phyloP scores from a whole-genome alignment of 2,329 filamentous ascomycete species.

The Lachnellula subtilissima region DNA sequence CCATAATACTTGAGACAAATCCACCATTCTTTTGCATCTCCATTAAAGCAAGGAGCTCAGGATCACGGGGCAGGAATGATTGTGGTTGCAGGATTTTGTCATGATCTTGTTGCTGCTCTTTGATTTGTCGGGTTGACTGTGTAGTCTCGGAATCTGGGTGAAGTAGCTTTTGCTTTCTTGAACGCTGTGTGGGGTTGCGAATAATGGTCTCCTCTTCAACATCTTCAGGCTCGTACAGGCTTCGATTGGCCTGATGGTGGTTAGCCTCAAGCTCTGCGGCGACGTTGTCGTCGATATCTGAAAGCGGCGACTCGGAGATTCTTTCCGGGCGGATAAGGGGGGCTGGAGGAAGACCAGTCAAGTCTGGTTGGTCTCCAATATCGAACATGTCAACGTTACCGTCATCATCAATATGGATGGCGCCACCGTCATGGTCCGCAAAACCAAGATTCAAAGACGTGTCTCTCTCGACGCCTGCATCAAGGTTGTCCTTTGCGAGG shows the following conservation, averaged over 20 bases:
- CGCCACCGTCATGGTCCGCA: slow-evolving; percentile 41
- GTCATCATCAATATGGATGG: slow-evolving; percentile 58
- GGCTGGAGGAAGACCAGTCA: slow-evolving; percentile 43
- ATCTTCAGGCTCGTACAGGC: slow-evolving; percentile 53
- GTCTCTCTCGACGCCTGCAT: slow-evolving; percentile 46
- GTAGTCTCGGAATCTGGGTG: slow-evolving; percentile 74
- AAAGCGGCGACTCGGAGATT: slow-evolving; percentile 66
- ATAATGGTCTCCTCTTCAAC: slow-evolving; percentile 54
- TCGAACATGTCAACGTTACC: slow-evolving; percentile 61
- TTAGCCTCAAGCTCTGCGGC: slow-evolving; percentile 56
- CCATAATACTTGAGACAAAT: slow-evolving; percentile 83
- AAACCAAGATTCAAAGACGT: slow-evolving; percentile 50
- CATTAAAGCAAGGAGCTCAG: slow-evolving; percentile 79
- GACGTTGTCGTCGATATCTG: slow-evolving; percentile 61
- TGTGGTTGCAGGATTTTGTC: slow-evolving; percentile 80
- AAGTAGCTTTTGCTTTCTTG: slow-evolving; percentile 76
- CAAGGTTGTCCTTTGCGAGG: slow-evolving; percentile 50
- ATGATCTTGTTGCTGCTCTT: slow-evolving; percentile 78
- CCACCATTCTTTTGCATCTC: slow-evolving; percentile 88
- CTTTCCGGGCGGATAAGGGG: slow-evolving; percentile 50
- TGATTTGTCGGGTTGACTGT: slow-evolving; percentile 71
- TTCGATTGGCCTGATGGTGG: slow-evolving; percentile 42
- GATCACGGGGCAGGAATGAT: slow-evolving; percentile 80
- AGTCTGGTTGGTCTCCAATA: slow-evolving; percentile 54
- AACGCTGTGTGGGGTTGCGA: slow-evolving; percentile 66